Base-by-base conservation (phyloP, 2,329 filamentous ascomycete species). In the Verticillium albo-atrum region DNA sequence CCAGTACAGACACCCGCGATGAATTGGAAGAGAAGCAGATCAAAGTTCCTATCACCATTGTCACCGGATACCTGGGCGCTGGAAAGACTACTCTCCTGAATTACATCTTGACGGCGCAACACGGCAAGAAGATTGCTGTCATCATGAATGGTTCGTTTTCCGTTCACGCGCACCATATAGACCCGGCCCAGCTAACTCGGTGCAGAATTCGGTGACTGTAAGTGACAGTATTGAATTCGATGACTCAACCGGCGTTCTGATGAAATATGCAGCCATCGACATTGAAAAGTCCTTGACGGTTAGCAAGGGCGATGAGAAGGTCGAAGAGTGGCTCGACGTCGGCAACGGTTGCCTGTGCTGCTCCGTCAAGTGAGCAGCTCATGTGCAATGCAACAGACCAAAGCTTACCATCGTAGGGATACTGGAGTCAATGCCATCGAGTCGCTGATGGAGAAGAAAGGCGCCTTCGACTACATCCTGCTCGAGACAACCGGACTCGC, bases 311-410 rank as follows among this genome's bases (percentile, higher is more conserved):
- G 90, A 87, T 42, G 86, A 94, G 69, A 84, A 92, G 69, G 90
- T 94, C 6, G 89, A 95, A 70, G 92, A 97, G 79, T 99, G 96
- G 91, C 86, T 99, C 28, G 93, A 97, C 63, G 87, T 99, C 57
- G 92, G 91, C 57, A 99, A 99, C 67, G 95, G 95, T 63, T 99
- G 95, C 72, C 92, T 99, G 65, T 99, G 95, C 77, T 99, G 95
- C 76, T 96, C 92, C 3, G 93, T 98, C 68, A 99, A 97, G 87
- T 93, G 80, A 60, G 71, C 27, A 28, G 15, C 20, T 6, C 14
- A 0, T 9, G 6, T 5, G 34, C 17, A 6, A 2, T 37, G 6
- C 34, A 17, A 15, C 14, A 12, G 17, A 17, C 17, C 14, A 23
- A 17, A 55, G 53, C 68, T 76, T 60, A 76, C 50, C 28, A 25